A percentile compares a stretch with the other conserved stretches of the same genome.
phyloP scores from a whole-genome alignment of 306 rosid genomes.

The Fragaria vesca region DNA sequence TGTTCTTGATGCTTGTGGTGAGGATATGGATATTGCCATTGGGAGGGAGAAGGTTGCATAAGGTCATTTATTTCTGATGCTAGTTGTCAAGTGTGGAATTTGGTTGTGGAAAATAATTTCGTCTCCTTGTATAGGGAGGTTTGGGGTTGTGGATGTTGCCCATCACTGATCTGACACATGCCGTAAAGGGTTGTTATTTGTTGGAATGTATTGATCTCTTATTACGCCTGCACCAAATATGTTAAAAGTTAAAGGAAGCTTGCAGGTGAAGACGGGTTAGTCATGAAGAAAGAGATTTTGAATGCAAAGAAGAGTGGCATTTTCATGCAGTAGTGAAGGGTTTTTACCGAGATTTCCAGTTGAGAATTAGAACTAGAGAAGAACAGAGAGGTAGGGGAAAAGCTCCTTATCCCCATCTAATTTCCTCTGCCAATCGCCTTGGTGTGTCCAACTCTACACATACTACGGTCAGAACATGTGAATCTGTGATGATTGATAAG shows the following conservation, averaged over 20 bases:
- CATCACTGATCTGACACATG: constrained; percentile 64
- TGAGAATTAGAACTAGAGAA: constrained; percentile 50
- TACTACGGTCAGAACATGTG: not conserved
- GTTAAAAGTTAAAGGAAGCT: constrained; percentile 42
- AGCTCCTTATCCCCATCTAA: not conserved
- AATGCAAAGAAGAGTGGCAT: constrained; percentile 56
- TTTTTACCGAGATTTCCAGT: constrained; percentile 60
- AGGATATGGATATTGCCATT: constrained; percentile 38
- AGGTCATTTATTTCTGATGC: constrained; percentile 35
- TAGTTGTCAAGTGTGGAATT: constrained; percentile 45
- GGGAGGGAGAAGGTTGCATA: constrained; percentile 55
- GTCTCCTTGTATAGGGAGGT: constrained; percentile 71
- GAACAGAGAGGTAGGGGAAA: constrained; percentile 38
- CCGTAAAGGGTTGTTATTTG: constrained; percentile 59
- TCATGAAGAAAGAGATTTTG: constrained; percentile 47
- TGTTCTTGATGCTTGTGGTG: constrained; percentile 86
- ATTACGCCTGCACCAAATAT: constrained; percentile 58
- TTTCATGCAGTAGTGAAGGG: constrained; percentile 61
- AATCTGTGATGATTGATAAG: not conserved
- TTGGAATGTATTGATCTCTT: constrained; percentile 68
- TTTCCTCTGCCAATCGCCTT: not conserved
- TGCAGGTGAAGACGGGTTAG: constrained; percentile 53
- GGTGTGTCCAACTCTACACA: not conserved
- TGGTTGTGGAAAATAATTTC: constrained; percentile 76
- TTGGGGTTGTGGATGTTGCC: constrained; percentile 66